Conservation (phyloP, 805 yeast species). For the Nakazawaea anatomiae region DNA sequence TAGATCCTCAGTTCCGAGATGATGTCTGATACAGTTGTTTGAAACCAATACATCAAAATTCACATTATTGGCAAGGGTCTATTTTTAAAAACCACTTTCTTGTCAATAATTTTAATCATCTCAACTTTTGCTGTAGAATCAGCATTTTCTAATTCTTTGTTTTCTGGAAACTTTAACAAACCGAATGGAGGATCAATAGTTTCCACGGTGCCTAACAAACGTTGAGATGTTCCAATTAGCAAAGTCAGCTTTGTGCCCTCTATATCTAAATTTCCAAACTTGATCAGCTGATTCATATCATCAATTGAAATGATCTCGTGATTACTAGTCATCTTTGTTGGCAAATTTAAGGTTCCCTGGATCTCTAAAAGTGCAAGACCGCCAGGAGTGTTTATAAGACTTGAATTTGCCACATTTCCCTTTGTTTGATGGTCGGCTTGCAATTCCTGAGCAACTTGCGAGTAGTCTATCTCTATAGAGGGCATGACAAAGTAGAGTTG, state of each 20-base stretch:
- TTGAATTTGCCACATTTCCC: neutral
- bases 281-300: constrained; percentile 33
- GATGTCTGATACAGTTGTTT: too few species aligned
- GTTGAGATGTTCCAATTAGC: constrained; percentile 62
- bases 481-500: constrained; percentile 17
- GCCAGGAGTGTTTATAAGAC: constrained; percentile 40
- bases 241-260: constrained; percentile 47
- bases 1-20: too few species aligned
- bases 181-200: constrained; percentile 62
- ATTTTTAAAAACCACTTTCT: constrained; percentile 55
- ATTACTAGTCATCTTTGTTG: constrained; percentile 21
- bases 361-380: constrained; percentile 64
- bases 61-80: constrained; percentile 78
- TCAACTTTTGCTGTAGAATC: constrained; percentile 27
- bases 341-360: constrained; percentile 64
- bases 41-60: neutral
- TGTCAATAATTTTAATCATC: constrained; percentile 52
- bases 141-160: neutral
- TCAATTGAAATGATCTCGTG: neutral
- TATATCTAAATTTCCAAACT: constrained; percentile 43
- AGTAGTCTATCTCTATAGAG: constrained; percentile 14
- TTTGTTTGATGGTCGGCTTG: neutral
- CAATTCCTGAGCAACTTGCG: constrained; percentile 14
- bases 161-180: constrained; percentile 39
- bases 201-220: constrained; percentile 57